These are phyloP conservation scores for Prototheca stagnorum DNA, from an alignment of 163 green algal genomes.

Conservation along the genomic window DNA sequence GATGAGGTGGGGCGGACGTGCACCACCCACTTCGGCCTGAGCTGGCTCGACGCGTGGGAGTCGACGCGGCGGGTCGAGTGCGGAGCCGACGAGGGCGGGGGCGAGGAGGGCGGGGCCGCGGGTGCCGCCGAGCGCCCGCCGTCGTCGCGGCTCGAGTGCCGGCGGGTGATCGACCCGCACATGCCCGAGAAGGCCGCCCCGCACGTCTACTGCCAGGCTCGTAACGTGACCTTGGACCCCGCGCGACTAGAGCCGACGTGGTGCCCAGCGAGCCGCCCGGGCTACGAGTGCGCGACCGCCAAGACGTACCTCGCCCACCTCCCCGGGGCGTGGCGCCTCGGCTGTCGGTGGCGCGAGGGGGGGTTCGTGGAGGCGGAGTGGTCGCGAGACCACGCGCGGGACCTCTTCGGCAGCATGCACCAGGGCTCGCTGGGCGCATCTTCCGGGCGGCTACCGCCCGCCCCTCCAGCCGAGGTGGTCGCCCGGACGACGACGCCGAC, in stretches of 20 bases:
- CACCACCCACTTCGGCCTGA: background rate
- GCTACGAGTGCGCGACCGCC: constrained; percentile 15
- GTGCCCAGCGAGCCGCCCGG: constrained; percentile 13
- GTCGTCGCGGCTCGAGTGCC: background rate
- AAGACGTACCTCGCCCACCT: constrained; percentile 19
- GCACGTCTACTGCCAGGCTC: background rate
- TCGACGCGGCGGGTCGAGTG: background rate
- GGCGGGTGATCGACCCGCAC: background rate
- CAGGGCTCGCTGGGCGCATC: background rate
- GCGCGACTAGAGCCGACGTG: background rate
- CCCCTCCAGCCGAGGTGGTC: background rate
- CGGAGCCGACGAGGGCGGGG: too few relatives aligned
- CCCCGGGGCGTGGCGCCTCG: constrained; percentile 6
- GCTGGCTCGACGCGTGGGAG: background rate
- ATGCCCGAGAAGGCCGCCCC: background rate
- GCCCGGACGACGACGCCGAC: background rate
- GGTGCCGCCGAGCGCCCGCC: background rate
- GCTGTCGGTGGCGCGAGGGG: constrained; percentile 8
- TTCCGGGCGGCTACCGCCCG: background rate
- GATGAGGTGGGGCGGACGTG: too few relatives aligned
- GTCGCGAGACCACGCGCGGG: constrained; percentile 17
- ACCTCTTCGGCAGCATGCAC: constrained; percentile 15
- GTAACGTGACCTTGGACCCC: background rate
- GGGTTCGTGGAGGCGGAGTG: constrained; percentile 3
- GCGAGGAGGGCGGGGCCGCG: too few relatives aligned